These are phyloP conservation scores for Zanthoxylum bungeanum DNA, from an alignment of 345 rosid genomes.

Conservation along the genomic window DNA sequence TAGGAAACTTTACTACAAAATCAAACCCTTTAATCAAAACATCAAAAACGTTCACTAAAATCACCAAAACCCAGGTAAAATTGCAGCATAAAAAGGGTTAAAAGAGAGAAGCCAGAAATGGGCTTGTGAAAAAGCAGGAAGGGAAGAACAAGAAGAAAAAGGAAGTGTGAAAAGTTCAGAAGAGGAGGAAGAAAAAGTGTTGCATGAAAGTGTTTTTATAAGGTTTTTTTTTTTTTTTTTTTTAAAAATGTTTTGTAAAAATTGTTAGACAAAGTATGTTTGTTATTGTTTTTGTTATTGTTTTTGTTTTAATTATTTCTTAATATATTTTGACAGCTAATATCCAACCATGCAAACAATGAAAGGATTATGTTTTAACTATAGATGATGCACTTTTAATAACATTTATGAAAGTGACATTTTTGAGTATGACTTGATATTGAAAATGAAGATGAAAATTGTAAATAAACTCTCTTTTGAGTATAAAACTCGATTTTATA, in stretches of 20 bases:
- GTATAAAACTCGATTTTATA: too few species aligned
- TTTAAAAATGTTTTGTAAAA: neutral
- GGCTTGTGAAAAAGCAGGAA: slow-evolving; percentile 22
- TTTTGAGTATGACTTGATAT: too few species aligned
- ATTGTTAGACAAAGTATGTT: neutral
- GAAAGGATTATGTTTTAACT: too few species aligned
- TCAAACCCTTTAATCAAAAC: slow-evolving; percentile 5
- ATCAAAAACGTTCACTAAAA: slow-evolving; percentile 3
- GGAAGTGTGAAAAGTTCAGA: neutral
- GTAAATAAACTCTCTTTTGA: too few species aligned
- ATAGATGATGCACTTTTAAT: too few species aligned
- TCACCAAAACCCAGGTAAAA: neutral
- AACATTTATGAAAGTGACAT: too few species aligned
- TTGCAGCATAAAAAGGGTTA: slow-evolving; percentile 10
- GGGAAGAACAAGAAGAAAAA: neutral
- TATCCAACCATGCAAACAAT: slow-evolving; percentile 41
- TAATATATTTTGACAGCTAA: slow-evolving; percentile 83
- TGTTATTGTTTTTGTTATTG: neutral
- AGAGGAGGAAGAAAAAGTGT: neutral
- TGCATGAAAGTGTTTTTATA: slow-evolving; percentile 17
- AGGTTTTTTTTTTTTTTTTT: too few species aligned
- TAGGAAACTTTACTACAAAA: slow-evolving; percentile 13
- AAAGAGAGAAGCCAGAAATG: slow-evolving; percentile 17
- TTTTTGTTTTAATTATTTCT: too few species aligned
- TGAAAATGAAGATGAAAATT: too few species aligned